Conservation (phyloP, 2,329 filamentous ascomycete genomes). For the Sphaerulina vaccinii region DNA sequence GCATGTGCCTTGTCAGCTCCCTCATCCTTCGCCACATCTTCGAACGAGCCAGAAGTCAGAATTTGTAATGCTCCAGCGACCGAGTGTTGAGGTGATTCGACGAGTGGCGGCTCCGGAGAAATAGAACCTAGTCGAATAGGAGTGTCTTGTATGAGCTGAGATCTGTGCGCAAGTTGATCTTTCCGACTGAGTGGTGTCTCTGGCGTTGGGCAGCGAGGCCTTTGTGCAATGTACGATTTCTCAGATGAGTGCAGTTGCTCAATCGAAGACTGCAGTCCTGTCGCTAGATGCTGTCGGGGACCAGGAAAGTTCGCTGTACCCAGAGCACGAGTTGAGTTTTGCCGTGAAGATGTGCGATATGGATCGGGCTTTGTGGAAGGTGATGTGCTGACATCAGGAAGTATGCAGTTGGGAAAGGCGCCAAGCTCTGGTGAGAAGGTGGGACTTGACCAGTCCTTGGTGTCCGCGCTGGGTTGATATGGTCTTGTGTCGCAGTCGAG, state of each 20-base stretch:
- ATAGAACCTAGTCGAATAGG: conserved; percentile 9
- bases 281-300: conserved; percentile 1
- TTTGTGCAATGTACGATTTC: neutral
- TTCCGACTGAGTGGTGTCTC: conserved; percentile 14
- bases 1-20: neutral
- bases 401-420: neutral
- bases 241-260: neutral
- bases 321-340: conserved; percentile 1
- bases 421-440: neutral
- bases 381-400: conserved; percentile 5
- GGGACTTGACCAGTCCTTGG: neutral
- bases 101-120: conserved; percentile 4
- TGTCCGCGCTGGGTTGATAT: neutral
- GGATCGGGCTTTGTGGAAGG: conserved; percentile 2
- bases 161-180: conserved; percentile 15
- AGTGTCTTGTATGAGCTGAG: conserved; percentile 12
- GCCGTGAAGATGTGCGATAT: neutral
- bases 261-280: neutral
- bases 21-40: neutral
- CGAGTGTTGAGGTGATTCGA: neutral
- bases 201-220: conserved; percentile 7
- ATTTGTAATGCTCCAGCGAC: neutral
- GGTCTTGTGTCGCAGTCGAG: neutral
- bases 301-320: conserved; percentile 6
- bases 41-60: neutral